Evolutionary conservation across 441 rosid species (phyloP).

Genomic region (Mallotus repandus): DNA sequence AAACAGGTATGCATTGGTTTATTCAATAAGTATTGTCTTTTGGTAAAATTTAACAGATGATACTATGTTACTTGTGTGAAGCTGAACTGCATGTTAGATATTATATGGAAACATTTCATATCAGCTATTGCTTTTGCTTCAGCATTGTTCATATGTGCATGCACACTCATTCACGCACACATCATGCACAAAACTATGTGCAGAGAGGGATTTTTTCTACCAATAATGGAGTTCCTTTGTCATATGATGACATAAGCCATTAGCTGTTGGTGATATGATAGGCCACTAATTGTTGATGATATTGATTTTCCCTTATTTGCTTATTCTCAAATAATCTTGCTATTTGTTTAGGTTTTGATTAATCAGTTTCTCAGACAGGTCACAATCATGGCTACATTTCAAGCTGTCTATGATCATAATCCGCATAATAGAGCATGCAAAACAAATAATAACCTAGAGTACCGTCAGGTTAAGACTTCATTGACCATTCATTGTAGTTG

Average conservation of each 20-base stretch:
- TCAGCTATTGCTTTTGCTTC: not conserved
- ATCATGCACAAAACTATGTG: not conserved
- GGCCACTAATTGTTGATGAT: not conserved
- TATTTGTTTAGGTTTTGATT: constrained; percentile 14
- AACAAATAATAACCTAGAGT: too few relatives aligned
- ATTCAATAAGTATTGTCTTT: too few relatives aligned
- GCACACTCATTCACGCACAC: not conserved
- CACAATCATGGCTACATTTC: constrained; percentile 12
- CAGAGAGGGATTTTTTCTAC: not conserved
- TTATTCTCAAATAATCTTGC: not conserved
- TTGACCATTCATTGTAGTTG: too few relatives aligned
- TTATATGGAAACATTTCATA: not conserved
- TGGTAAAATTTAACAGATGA: not conserved
- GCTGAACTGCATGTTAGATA: not conserved
- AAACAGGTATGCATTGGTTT: not conserved
- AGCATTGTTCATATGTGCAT: not conserved
- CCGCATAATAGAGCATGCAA: too few relatives aligned
- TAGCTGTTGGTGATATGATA: too few relatives aligned
- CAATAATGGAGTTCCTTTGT: constrained; percentile 11
- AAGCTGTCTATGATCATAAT: not conserved
- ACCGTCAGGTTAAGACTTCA: too few relatives aligned
- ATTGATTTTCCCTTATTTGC: not conserved
- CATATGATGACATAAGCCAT: constrained; percentile 1
- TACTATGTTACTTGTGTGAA: not conserved
- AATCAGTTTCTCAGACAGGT: constrained; percentile 4